Conservation (phyloP, 2,329 filamentous ascomycete species). For the Colletotrichum sojae region DNA sequence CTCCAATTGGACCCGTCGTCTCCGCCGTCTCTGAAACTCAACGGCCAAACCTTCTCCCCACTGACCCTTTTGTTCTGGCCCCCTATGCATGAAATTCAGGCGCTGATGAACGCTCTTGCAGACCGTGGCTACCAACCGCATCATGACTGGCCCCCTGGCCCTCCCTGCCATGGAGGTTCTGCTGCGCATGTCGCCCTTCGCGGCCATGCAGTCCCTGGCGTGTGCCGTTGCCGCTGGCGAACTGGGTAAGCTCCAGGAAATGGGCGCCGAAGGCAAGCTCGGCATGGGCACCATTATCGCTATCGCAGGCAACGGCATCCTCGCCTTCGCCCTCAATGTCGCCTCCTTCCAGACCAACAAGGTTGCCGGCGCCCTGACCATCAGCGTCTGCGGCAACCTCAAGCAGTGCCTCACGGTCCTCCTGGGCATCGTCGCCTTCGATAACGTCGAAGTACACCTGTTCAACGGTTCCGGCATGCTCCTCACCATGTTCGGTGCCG, state of each 20-base stretch:
- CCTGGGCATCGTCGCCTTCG: constrained; percentile 67
- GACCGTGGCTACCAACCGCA: constrained; percentile 74
- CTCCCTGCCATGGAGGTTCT: constrained; percentile 73
- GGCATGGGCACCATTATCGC: constrained; percentile 55
- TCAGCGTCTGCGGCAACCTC: constrained; percentile 72
- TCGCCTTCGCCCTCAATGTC: constrained; percentile 70
- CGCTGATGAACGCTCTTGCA: constrained; percentile 42
- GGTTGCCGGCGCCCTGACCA: constrained; percentile 69
- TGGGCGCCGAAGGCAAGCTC: constrained; percentile 53
- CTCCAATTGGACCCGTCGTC: constrained; percentile 31
- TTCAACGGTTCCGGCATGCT: constrained; percentile 70
- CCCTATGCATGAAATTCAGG: constrained; percentile 13
- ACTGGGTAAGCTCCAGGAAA: constrained; percentile 56
- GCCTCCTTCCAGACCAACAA: constrained; percentile 72
- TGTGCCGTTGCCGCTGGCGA: constrained; percentile 69
- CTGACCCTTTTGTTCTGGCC: neutral
- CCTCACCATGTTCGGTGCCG: constrained; percentile 68
- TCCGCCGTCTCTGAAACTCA: constrained; percentile 27
- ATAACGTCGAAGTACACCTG: constrained; percentile 60
- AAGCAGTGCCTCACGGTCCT: constrained; percentile 71
- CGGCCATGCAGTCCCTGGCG: constrained; percentile 67
- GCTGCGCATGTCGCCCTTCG: constrained; percentile 74
- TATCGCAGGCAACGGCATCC: constrained; percentile 65
- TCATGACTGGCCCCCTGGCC: constrained; percentile 73
- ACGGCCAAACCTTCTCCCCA: constrained; percentile 23